Evolutionary conservation across 2,329 filamentous ascomycete genomes (phyloP), one percentile per base, ranked within the genome.

Genomic region (Fusarium papillatum): DNA sequence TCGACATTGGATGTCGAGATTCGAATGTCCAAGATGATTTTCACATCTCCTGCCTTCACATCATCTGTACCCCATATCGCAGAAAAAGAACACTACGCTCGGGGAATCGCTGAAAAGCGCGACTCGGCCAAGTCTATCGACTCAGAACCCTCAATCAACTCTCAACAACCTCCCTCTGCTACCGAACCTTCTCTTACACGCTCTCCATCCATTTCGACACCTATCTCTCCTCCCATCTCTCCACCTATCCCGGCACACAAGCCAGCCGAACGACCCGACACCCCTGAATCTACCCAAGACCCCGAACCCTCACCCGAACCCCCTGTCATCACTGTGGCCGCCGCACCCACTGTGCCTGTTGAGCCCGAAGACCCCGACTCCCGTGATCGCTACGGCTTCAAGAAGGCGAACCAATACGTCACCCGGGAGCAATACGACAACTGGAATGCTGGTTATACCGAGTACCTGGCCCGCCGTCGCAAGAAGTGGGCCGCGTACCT

Each of bases 331-430:
- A 43, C 80, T 22, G 50, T 69, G 17, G 64, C 81, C 34, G 76
- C 81, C 34, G 29, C 53, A 36, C 83, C 82, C 7, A 72, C 75
- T 2, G 46, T 24, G 13, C 29, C 50, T 22, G 50, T 57, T 57
- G 84, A 87, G 17, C 83, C 86, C 5, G 87, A 90, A 70, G 88
- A 90, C 29, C 86, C 89, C 7, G 83, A 83, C 17, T 81, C 84
- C 22, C 92, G 95, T 66, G 96, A 98, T 82, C 91, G 95, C 19
- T 98, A 98, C 80, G 96, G 96, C 5, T 98, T 98, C 86, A 95
- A 95, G 76, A 98, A 98, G 83, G 90, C 91, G 43, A 96, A 93
- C 48, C 93, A 96, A 76, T 93, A 97, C 80, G 89, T 98, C 73
- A 94, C 90, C 2, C 85, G 93, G 24, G 89, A 93, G 70, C 90